A percentile compares a stretch with the other conserved stretches of the same genome.
Evolutionary conservation across 345 rosid genomes (phyloP).

Genomic region (Melaleuca alternifolia): DNA sequence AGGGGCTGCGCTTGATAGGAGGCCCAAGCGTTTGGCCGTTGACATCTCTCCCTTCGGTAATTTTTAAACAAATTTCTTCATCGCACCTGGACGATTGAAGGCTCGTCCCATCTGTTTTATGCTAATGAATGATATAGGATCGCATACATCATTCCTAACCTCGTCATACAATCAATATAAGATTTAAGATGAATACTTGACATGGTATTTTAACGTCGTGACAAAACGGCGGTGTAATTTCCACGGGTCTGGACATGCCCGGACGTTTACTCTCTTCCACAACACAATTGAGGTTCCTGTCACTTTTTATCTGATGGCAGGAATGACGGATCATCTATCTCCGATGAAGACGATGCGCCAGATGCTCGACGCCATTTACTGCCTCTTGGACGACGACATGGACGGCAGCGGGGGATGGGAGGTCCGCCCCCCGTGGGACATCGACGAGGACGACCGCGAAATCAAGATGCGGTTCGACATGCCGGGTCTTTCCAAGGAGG

Average conservation of each 20-base stretch:
- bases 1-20: constrained; percentile 20
- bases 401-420: constrained; percentile 13
- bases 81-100: background rate
- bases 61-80: background rate
- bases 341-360: constrained; percentile 66
- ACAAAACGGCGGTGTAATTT: background rate
- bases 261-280: no score
- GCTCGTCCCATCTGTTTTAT: background rate
- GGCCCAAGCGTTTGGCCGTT: constrained; percentile 25
- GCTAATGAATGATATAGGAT: background rate
- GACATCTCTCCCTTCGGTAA: constrained; percentile 56
- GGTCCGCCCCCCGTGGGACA: constrained; percentile 56
- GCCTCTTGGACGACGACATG: constrained; percentile 38
- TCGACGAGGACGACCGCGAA: constrained; percentile 48
- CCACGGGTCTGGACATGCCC: no score
- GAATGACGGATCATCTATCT: constrained; percentile 39
- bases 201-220: background rate
- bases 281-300: background rate
- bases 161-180: background rate
- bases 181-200: background rate
- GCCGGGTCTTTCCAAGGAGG: constrained; percentile 65
- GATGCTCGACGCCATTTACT: constrained; percentile 58
- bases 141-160: background rate
- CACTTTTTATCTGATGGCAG: constrained; percentile 3
- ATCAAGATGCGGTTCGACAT: constrained; percentile 69